Evolutionary conservation across 2,329 filamentous ascomycete species (phyloP).

Genomic region (Lecanicillium sp.): DNA sequence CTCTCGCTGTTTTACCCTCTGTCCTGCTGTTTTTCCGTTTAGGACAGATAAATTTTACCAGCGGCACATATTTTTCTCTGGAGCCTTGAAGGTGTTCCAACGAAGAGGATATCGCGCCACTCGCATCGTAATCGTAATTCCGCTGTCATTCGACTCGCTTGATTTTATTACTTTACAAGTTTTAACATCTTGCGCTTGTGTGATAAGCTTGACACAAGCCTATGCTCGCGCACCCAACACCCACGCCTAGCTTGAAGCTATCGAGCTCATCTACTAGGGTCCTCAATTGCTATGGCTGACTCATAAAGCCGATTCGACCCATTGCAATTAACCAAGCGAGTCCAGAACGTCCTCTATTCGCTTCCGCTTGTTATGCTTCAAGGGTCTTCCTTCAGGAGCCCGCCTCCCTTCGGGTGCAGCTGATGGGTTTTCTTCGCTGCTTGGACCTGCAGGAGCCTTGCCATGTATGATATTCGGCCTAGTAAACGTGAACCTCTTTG

Average conservation of each 20-base stretch:
- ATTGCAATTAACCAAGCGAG: slow-evolving; percentile 20
- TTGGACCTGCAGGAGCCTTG: slow-evolving; percentile 5
- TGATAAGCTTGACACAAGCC: too few relatives aligned
- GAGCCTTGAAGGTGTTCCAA: not conserved
- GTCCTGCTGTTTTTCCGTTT: slow-evolving; percentile 33
- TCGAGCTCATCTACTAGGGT: not conserved
- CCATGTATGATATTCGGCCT: slow-evolving; percentile 12
- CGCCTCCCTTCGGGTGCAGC: not conserved
- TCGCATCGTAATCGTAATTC: too few relatives aligned
- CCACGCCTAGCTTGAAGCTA: not conserved
- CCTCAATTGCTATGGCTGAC: too few relatives aligned
- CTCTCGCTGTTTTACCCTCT: slow-evolving; percentile 44
- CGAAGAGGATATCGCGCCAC: too few relatives aligned
- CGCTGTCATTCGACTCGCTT: not conserved
- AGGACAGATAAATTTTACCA: slow-evolving; percentile 29
- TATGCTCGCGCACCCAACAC: not conserved
- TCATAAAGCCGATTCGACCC: too few relatives aligned
- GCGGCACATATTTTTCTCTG: slow-evolving; percentile 27
- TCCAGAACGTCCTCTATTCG: slow-evolving; percentile 30
- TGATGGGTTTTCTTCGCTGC: too few relatives aligned
- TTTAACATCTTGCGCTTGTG: not conserved
- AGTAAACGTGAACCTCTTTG: slow-evolving; percentile 29
- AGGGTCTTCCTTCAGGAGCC: not conserved
- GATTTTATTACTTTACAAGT: not conserved
- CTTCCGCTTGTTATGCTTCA: slow-evolving; percentile 28